Evolutionary conservation across 1,139 yeast genomes (phyloP).

Genomic region (Kodamaea derodonti): DNA sequence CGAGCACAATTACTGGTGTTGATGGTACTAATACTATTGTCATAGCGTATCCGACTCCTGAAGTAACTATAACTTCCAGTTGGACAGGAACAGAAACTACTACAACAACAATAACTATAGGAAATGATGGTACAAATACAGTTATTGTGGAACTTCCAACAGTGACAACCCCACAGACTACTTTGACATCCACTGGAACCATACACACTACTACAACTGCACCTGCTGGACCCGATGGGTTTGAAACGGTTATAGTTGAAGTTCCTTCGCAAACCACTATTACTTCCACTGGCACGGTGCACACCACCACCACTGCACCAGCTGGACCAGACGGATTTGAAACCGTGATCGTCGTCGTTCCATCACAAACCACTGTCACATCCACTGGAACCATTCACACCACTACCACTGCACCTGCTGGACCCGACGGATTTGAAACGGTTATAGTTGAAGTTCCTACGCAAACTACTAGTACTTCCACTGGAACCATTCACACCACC

Average conservation of each 20-base stretch:
- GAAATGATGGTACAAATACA: constrained; percentile 10
- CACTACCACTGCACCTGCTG: constrained; percentile 7
- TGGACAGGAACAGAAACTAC: constrained; percentile 6
- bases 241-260: constrained; percentile 15
- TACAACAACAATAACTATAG: constrained; percentile 2
- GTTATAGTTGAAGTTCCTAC: constrained; percentile 14
- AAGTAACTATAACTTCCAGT: constrained; percentile 2
- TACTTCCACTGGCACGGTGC: constrained; percentile 7
- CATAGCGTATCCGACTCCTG: constrained; percentile 14
- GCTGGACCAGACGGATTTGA: too few relatives aligned
- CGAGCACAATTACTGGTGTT: constrained; percentile 3
- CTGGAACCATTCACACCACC: constrained; percentile 4
- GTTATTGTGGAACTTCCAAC: constrained; percentile 16
- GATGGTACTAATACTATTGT: constrained; percentile 17
- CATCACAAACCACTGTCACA: constrained; percentile 8
- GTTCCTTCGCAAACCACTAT: constrained; percentile 9
- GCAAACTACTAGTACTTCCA: constrained; percentile 12
- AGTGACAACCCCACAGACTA: constrained; percentile 11
- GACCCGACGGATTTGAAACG: constrained; percentile 10
- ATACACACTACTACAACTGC: constrained; percentile 11
- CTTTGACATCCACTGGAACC: constrained; percentile 16
- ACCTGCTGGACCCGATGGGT: constrained; percentile 10
- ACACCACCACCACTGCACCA: constrained; percentile 5
- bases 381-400: constrained; percentile 9
- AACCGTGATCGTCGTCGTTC: constrained; percentile 10